Evolutionary conservation across 129 eudicot genomes (phyloP).

Genomic region (Ambrosia trifida): DNA sequence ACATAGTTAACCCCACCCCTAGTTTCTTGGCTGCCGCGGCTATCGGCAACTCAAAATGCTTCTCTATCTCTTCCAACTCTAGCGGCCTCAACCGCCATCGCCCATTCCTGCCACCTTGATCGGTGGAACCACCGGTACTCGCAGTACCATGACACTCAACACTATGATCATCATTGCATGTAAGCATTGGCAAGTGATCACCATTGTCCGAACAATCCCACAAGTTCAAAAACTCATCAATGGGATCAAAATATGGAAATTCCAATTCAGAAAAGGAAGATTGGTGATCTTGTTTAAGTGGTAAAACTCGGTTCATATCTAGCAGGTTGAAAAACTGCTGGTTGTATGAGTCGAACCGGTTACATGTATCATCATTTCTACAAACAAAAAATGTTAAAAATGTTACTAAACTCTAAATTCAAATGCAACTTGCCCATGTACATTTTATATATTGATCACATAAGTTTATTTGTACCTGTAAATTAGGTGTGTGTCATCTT

Average conservation of each 20-base stretch:
- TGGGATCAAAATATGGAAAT: slow-evolving; percentile 24
- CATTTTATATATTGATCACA: neutral
- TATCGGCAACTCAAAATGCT: slow-evolving; percentile 66
- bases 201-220: slow-evolving; percentile 11
- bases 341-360: neutral
- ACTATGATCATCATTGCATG: neutral
- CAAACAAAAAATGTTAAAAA: neutral
- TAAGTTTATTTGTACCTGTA: neutral
- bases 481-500: slow-evolving; percentile 6
- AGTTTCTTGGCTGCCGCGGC: slow-evolving; percentile 59
- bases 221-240: slow-evolving; percentile 22
- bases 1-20: slow-evolving; percentile 56
- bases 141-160: neutral
- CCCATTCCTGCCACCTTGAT: slow-evolving; percentile 16
- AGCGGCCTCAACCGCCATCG: slow-evolving; percentile 12
- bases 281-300: neutral
- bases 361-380: neutral
- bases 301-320: neutral
- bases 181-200: neutral
- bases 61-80: slow-evolving; percentile 59
- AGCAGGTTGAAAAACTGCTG: neutral
- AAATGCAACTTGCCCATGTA: neutral
- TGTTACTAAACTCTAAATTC: neutral
- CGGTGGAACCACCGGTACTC: neutral
- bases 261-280: neutral